Conservation (phyloP, 805 yeast species). For the Monosporozyma yasuniensis region DNA sequence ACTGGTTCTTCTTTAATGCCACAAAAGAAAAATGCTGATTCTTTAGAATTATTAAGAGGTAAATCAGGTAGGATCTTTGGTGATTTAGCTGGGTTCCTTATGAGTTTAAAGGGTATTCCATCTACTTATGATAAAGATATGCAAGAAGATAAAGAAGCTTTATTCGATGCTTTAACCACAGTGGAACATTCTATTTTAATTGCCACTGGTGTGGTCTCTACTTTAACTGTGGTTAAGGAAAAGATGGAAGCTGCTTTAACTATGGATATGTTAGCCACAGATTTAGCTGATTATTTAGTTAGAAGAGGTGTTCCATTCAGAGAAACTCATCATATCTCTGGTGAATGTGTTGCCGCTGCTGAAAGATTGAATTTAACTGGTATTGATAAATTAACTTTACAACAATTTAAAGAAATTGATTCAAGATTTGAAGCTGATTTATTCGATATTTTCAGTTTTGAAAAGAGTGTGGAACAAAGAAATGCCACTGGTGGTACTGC, state of each 20-base stretch:
- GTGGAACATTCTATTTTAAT: slow-evolving; percentile 90
- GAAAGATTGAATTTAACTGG: slow-evolving; percentile 72
- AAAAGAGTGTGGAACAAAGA: slow-evolving; percentile 91
- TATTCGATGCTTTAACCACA: slow-evolving; percentile 81
- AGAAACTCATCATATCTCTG: slow-evolving; percentile 97
- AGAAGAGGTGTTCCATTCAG: slow-evolving; percentile 98
- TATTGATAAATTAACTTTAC: slow-evolving; percentile 72
- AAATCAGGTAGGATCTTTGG: slow-evolving; percentile 97
- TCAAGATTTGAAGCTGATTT: slow-evolving; percentile 75
- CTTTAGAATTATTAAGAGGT: slow-evolving; percentile 89
- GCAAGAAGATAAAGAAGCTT: slow-evolving; percentile 99
- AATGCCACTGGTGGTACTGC: slow-evolving; percentile 97
- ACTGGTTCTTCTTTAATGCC: slow-evolving; percentile 99
- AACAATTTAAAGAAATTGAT: slow-evolving; percentile 75
- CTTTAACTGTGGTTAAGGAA: slow-evolving; percentile 61
- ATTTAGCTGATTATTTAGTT: slow-evolving; percentile 93
- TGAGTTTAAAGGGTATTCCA: slow-evolving; percentile 95
- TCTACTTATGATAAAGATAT: slow-evolving; percentile 96
- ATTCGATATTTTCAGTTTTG: slow-evolving; percentile 79
- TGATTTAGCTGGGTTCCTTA: slow-evolving; percentile 86
- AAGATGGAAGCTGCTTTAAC: slow-evolving; percentile 84
- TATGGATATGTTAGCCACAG: slow-evolving; percentile 99
- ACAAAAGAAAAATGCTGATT: slow-evolving; percentile 97
- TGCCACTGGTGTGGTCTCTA: slow-evolving; percentile 93
- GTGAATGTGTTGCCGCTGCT: slow-evolving; percentile 89